Evolutionary conservation across 2,329 filamentous ascomycete genomes (phyloP), one percentile per base, ranked within the genome.

Genomic region (Knufia fluminis): DNA sequence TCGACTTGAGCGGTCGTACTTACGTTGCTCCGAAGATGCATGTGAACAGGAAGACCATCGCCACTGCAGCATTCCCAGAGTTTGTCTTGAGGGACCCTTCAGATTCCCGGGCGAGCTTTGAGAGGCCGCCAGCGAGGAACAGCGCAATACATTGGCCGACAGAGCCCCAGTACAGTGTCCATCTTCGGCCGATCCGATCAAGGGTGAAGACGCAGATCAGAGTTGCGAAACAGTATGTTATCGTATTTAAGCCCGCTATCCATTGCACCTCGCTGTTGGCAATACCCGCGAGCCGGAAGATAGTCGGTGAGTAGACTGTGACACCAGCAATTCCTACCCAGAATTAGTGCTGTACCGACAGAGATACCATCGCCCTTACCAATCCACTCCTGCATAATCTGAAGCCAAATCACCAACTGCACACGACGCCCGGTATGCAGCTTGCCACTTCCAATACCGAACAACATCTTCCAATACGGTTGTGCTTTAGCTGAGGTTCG

Each of bases 21-120:
- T 40, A 40, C 38, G 79, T 81, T 0, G 79, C 78, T 16, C 79
- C 82, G 54, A 85, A 85, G 0, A 80, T 69, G 1, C 72, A 74
- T 0, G 79, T 84, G 62, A 81, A 85, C 41, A 84, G 69, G 61
- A 85, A 88, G 16, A 88, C 79, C 66, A 87, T 84, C 0, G 78
- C 78, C 0, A 80, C 82, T 0, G 83, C 83, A 0, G 82, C 83
- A 0, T 77, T 78, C 26, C 80, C 80, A 0, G 69, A 68, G 26
- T 68, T 70, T 0, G 74, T 73, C 22, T 72, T 73, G 7, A 57
- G 59, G 0, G 65, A 51, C 16, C 79, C 68, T 38, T 64, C 73
- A 40, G 66, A 76, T 57, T 67, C 68, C 57, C 76, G 72, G 3
- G 71, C 75, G 2, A 76, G 64, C 19, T 78, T 74, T 0, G 78